Evolutionary conservation across 805 yeast species (phyloP).

Genomic region (Cyberlindnera xishuangbannaensis): DNA sequence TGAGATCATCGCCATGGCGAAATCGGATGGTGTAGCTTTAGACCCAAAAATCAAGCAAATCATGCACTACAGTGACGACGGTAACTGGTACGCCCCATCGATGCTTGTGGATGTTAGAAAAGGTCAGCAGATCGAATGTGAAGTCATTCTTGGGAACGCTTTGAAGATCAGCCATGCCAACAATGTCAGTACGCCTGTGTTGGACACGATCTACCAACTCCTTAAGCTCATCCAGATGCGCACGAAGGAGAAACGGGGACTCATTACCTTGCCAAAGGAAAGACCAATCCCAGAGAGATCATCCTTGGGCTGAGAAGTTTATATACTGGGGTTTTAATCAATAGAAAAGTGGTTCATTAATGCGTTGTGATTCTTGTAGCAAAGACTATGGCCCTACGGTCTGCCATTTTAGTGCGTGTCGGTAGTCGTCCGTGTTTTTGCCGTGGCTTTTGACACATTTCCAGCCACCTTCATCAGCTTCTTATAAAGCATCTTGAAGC

Average conservation of each 20-base stretch:
- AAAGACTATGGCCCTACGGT: too few relatives aligned
- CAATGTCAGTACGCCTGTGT: constrained; percentile 52
- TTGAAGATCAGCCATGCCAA: constrained; percentile 42
- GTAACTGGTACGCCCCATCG: constrained; percentile 58
- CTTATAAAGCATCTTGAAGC: too few relatives aligned
- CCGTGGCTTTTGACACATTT: too few relatives aligned
- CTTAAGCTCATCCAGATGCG: constrained; percentile 58
- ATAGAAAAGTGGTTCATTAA: not conserved
- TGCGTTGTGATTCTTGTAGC: too few relatives aligned
- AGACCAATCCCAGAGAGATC: constrained; percentile 26
- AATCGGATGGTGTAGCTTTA: constrained; percentile 56
- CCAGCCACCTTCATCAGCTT: too few relatives aligned
- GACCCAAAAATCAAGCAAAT: constrained; percentile 42
- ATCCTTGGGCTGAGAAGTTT: too few relatives aligned
- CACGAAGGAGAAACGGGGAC: constrained; percentile 51
- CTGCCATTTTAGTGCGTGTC: too few relatives aligned
- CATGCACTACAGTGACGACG: constrained; percentile 55
- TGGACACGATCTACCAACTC: constrained; percentile 50
- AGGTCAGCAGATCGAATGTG: constrained; percentile 64
- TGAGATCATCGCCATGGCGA: constrained; percentile 61
- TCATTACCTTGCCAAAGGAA: constrained; percentile 36
- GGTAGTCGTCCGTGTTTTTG: too few relatives aligned
- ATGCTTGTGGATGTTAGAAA: constrained; percentile 66
- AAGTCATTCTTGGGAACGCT: constrained; percentile 66
- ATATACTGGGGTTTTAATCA: not conserved